A percentile compares a stretch with the other conserved stretches of the same genome.
These are phyloP conservation scores for Lactarius hengduanensis DNA, from an alignment of 768 basidiomycete genomes.

Conservation along the genomic window DNA sequence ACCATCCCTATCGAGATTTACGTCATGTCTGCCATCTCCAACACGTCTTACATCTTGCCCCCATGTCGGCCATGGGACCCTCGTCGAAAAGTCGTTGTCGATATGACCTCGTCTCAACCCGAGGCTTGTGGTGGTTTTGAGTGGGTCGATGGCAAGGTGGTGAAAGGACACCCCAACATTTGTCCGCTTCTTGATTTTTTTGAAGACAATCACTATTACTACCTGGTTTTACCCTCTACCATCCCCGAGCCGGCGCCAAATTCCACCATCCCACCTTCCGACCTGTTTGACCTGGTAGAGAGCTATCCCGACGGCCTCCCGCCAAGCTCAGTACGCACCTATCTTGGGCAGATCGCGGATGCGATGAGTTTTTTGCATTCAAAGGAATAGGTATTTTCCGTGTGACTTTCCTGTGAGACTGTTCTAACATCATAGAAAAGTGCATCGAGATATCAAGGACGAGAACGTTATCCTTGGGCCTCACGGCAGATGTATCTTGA, in stretches of 20 bases:
- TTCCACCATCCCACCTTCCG: constrained; percentile 60
- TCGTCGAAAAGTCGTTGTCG: constrained; percentile 41
- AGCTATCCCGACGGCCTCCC: constrained; percentile 82
- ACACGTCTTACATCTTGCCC: constrained; percentile 76
- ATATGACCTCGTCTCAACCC: constrained; percentile 23
- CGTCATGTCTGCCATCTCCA: constrained; percentile 88
- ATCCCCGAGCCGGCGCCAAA: constrained; percentile 56
- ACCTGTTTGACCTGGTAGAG: constrained; percentile 96
- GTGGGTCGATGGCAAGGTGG: constrained; percentile 69
- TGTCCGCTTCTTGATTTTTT: constrained; percentile 95
- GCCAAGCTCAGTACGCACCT: constrained; percentile 67
- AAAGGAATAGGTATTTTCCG: constrained; percentile 73
- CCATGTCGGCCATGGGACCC: constrained; percentile 84
- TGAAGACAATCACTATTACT: constrained; percentile 95
- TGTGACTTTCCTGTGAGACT: constrained; percentile 4
- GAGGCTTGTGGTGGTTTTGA: constrained; percentile 35
- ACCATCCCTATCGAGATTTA: constrained; percentile 98
- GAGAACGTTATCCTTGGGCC: constrained; percentile 90
- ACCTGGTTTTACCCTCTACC: constrained; percentile 82
- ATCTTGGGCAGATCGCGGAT: constrained; percentile 93
- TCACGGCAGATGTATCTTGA: constrained; percentile 81
- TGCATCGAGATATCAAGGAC: constrained; percentile 98
- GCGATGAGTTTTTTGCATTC: constrained; percentile 86
- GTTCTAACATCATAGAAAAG: constrained; percentile 38
- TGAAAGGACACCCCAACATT: constrained; percentile 93